phyloP scores from a whole-genome alignment of 169 alveolate species.

The Eimeria praecox region DNA sequence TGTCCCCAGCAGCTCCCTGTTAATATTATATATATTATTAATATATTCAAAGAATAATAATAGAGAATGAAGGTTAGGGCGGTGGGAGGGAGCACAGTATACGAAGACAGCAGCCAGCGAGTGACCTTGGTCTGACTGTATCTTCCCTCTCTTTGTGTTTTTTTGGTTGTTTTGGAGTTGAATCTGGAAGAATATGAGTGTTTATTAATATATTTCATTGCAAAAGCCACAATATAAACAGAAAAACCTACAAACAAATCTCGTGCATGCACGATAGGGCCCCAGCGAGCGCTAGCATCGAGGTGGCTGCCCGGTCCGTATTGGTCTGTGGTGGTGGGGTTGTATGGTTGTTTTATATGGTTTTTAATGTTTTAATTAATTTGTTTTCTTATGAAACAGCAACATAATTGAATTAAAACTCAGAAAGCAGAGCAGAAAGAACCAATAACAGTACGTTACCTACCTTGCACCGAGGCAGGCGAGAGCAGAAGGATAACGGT shows the following conservation, averaged over 20 bases:
- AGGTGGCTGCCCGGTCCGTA: not conserved
- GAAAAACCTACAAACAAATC: not conserved
- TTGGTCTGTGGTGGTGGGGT: not conserved
- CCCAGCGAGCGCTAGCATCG: slow-evolving; percentile 49
- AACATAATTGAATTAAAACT: too few relatives aligned
- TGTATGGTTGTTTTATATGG: not conserved
- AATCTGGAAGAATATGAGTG: not conserved
- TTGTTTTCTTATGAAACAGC: not conserved
- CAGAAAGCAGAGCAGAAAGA: too few relatives aligned
- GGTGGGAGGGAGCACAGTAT: too few relatives aligned
- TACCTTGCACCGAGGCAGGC: too few relatives aligned
- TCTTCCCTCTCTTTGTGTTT: not conserved
- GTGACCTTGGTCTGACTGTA: slow-evolving; percentile 3
- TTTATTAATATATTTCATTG: not conserved
- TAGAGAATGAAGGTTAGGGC: too few relatives aligned
- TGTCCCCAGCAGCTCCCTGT: too few relatives aligned
- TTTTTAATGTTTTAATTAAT: not conserved
- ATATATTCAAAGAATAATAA: too few relatives aligned
- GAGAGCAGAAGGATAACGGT: too few relatives aligned
- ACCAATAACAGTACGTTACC: too few relatives aligned
- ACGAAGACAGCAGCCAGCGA: not conserved
- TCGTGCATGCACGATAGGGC: not conserved
- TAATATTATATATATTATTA: too few relatives aligned
- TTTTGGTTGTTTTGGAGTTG: not conserved
- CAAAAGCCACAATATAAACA: not conserved